Conservation (phyloP, 2,329 filamentous ascomycete genomes). For the Cladobotryum protrusum region DNA sequence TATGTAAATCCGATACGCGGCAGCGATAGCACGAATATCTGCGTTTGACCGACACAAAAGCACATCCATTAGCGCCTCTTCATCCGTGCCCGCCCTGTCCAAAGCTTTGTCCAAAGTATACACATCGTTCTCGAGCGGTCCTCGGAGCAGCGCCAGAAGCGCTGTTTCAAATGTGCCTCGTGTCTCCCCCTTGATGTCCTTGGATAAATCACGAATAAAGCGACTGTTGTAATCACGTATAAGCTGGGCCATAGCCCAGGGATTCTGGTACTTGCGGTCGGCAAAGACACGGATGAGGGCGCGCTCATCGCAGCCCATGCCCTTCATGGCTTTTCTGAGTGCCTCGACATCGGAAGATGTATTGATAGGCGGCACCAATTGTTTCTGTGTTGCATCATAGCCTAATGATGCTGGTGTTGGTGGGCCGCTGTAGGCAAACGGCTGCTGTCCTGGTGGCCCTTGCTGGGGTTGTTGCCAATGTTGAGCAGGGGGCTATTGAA, state of each 20-base stretch:
- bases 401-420: constrained; percentile 23
- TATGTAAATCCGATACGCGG: constrained; percentile 23
- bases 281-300: constrained; percentile 25
- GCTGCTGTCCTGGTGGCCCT: constrained; percentile 1
- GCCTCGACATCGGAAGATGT: constrained; percentile 24
- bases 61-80: constrained; percentile 29
- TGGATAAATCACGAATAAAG: constrained; percentile 26
- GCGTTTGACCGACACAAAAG: constrained; percentile 31
- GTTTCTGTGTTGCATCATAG: constrained; percentile 24
- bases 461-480: constrained; percentile 19
- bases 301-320: constrained; percentile 28
- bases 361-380: constrained; percentile 21
- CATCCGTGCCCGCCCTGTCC: constrained; percentile 25
- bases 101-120: constrained; percentile 24
- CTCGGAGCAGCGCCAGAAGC: constrained; percentile 25
- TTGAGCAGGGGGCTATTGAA: constrained; percentile 8
- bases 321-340: constrained; percentile 30
- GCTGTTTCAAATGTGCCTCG: constrained; percentile 24
- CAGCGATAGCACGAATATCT: constrained; percentile 27
- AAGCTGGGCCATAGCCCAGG: constrained; percentile 28
- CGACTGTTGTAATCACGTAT: constrained; percentile 26
- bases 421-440: constrained; percentile 2
- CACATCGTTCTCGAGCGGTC: constrained; percentile 28
- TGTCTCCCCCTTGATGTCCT: constrained; percentile 30
- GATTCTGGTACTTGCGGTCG: constrained; percentile 25